Base-by-base conservation (phyloP, 2,329 filamentous ascomycete species). In the Hymenotorrendiella dingleyae region DNA sequence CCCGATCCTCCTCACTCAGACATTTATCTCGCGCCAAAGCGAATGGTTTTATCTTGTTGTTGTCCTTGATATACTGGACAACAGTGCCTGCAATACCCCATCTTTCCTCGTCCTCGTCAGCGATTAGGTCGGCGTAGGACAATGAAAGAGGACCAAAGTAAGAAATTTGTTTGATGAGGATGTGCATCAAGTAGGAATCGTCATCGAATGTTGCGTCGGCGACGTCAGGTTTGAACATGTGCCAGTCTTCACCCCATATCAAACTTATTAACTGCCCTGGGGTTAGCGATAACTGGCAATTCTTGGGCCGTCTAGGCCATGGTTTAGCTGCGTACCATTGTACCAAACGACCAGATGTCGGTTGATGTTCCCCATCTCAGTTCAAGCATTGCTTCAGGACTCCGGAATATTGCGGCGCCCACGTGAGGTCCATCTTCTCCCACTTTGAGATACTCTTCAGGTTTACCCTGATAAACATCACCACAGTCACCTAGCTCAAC, bases 21-120 rank as follows among this genome's bases (percentile, higher is more conserved):
- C 53, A 37, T 19, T 55, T 49, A 43, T 54, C 47, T 46, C 51
- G 42, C 36, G 49, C 45, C 32, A 51, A 3, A 41, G 43, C 45
- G 41, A 55, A 55, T 12, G 53, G 53, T 39, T 52, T 62, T 46
- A 43, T 49, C 43, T 47, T 51, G 17, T 50, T 33, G 40, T 51
- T 53, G 17, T 52, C 45, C 36, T 45, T 49, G 42, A 53, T 52
- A 21, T 48, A 49, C 39, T 50, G 45, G 35, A 42, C 50, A 11
- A 49, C 48, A 33, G 42, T 38, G 32, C 29, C 48, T 43, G 51
- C 35, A 46, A 54, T 43, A 41, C 27, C 32, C 48, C 47, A 52
- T 36, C 50, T 51, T 16, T 52, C 50, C 34, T 32, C 29, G 42
- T 54, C 52, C 27, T 53, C 50, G 45, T 36, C 52, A 21, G 49